Percentiles rank a stretch among this genome's conserved stretches.
phyloP scores from a whole-genome alignment of 2,329 filamentous ascomycete species.

The Talaromyces albobiverticillius region DNA sequence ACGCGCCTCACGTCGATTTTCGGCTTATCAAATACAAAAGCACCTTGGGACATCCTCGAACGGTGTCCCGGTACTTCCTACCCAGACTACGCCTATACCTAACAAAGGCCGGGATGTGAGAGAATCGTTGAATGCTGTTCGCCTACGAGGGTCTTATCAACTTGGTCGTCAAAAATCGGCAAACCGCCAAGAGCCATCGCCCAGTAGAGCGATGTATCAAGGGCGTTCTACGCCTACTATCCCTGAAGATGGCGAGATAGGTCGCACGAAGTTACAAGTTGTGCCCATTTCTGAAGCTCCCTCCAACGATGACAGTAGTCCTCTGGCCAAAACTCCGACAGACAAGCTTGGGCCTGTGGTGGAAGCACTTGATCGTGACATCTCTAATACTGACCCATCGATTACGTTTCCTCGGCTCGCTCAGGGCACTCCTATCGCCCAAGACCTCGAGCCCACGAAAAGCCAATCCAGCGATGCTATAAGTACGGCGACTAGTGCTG shows the following conservation, averaged over 20 bases:
- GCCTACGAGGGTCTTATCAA: constrained; percentile 56
- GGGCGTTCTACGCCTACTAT: constrained; percentile 50
- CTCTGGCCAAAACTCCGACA: constrained; percentile 59
- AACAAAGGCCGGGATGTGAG: constrained; percentile 73
- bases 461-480: neutral
- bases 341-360: constrained; percentile 56
- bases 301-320: constrained; percentile 37
- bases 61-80: constrained; percentile 80
- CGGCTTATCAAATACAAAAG: constrained; percentile 94
- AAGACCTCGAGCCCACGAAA: constrained; percentile 36
- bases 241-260: constrained; percentile 58
- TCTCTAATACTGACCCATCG: constrained; percentile 52
- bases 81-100: constrained; percentile 53
- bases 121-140: constrained; percentile 76
- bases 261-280: constrained; percentile 35
- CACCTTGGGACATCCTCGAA: constrained; percentile 78
- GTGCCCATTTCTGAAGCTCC: constrained; percentile 21
- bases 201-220: constrained; percentile 50
- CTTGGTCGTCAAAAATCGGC: constrained; percentile 53
- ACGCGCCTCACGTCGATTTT: constrained; percentile 88
- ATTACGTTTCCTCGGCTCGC: constrained; percentile 50
- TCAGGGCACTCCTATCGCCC: constrained; percentile 32
- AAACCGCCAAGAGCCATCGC: constrained; percentile 58
- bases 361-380: constrained; percentile 35
- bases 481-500: constrained; percentile 16